Conservation (phyloP, 2,329 filamentous ascomycete species). For the Rhinocladiella similis region DNA sequence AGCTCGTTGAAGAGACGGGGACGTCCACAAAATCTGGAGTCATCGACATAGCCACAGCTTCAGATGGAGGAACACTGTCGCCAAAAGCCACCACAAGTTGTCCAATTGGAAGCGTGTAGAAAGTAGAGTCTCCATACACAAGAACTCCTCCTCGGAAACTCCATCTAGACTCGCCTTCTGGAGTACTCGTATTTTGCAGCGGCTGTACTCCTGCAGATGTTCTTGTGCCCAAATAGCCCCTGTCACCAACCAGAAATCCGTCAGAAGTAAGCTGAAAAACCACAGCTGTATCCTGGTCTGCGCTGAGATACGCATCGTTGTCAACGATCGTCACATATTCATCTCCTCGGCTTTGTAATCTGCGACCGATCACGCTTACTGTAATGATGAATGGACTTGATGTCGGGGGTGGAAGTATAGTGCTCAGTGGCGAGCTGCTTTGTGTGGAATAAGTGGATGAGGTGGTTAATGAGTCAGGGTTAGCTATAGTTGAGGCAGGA, state of each 20-base stretch:
- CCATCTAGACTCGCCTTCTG: conserved; percentile 7
- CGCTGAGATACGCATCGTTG: conserved; percentile 4
- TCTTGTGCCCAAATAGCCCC: conserved; percentile 2
- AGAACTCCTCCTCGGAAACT: conserved; percentile 9
- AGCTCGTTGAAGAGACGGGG: background rate
- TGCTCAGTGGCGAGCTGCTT: background rate
- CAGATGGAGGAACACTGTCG: conserved; percentile 7
- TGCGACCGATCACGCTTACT: conserved; percentile 6
- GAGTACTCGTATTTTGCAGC: conserved; percentile 1
- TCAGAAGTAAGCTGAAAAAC: conserved; percentile 11
- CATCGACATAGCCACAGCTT: conserved; percentile 7
- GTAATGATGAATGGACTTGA: conserved; percentile 14
- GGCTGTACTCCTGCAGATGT: conserved; percentile 4
- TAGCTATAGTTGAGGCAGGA: too few relatives aligned
- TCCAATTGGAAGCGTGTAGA: conserved; percentile 4
- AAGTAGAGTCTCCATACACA: conserved; percentile 13
- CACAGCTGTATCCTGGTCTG: conserved; percentile 5
- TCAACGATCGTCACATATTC: conserved; percentile 10
- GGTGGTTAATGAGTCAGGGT: too few relatives aligned
- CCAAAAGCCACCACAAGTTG: conserved; percentile 11
- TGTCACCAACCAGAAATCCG: conserved; percentile 4
- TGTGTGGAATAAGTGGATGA: too few relatives aligned
- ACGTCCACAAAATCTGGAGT: conserved; percentile 4
- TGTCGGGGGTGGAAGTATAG: conserved; percentile 3
- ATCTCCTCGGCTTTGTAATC: conserved; percentile 7